phyloP scores from a whole-genome alignment of 2,329 filamentous ascomycete genomes.

The Penicillium paneum region DNA sequence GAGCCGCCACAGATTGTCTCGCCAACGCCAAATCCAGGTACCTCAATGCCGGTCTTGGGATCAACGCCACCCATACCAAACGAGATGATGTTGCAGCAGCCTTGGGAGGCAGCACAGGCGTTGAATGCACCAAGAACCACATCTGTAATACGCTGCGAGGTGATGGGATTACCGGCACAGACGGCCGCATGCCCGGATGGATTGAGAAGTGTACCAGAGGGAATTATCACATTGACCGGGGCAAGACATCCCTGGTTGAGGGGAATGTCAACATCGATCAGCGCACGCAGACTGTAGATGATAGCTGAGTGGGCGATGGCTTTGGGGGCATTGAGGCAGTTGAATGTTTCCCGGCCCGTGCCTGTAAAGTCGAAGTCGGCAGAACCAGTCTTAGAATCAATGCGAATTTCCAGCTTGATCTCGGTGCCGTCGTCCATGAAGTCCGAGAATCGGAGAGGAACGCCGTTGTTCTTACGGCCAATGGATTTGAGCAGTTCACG shows the following conservation, averaged over 20 bases:
- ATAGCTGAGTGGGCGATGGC: constrained; percentile 65
- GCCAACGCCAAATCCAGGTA: constrained; percentile 65
- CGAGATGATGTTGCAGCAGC: constrained; percentile 68
- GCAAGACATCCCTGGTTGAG: constrained; percentile 76
- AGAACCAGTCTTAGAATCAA: constrained; percentile 69
- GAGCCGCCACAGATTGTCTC: constrained; percentile 77
- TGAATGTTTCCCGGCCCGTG: constrained; percentile 63
- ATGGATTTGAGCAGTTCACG: constrained; percentile 44
- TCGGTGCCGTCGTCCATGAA: constrained; percentile 79
- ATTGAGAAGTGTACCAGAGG: constrained; percentile 62
- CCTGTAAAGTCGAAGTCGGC: constrained; percentile 71
- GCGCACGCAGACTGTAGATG: constrained; percentile 58
- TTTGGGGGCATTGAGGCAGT: constrained; percentile 70
- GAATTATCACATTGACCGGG: constrained; percentile 66
- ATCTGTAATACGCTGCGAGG: constrained; percentile 71
- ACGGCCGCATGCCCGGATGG: constrained; percentile 70
- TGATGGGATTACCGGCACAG: constrained; percentile 73
- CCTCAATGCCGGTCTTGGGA: constrained; percentile 11
- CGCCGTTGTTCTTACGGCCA: constrained; percentile 55
- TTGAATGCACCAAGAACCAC: constrained; percentile 72
- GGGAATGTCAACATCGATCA: constrained; percentile 75
- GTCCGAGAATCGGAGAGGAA: constrained; percentile 59
- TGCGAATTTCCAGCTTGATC: constrained; percentile 67
- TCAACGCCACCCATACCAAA: constrained; percentile 15
- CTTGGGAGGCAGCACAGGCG: constrained; percentile 70